phyloP scores from a whole-genome alignment of 371 early-diverging fungal genomes.

The Coemansia linderi region DNA sequence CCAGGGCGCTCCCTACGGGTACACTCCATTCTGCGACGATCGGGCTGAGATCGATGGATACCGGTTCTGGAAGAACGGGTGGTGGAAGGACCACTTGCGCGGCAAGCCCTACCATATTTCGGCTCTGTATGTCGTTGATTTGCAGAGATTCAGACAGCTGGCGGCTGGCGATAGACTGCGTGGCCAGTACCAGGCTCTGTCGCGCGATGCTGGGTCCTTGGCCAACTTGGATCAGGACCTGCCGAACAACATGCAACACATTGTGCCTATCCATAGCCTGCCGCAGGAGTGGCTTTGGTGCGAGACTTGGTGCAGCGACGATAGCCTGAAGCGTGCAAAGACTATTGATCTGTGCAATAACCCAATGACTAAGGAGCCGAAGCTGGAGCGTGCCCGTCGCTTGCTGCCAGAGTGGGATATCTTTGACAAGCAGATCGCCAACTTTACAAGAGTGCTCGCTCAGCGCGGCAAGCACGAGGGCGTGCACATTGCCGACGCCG shows the following conservation, averaged over 20 bases:
- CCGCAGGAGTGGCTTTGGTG: slow-evolving; percentile 97
- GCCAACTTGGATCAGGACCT: slow-evolving; percentile 96
- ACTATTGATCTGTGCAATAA: slow-evolving; percentile 98
- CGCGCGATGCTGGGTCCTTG: slow-evolving; percentile 83
- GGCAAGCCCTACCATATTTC: slow-evolving; percentile 95
- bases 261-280: slow-evolving; percentile 87
- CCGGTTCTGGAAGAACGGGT: slow-evolving; percentile 95
- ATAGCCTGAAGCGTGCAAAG: slow-evolving; percentile 77
- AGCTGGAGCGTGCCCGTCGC: slow-evolving; percentile 88
- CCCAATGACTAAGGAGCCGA: slow-evolving; percentile 95
- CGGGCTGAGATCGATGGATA: slow-evolving; percentile 94
- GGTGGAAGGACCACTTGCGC: slow-evolving; percentile 85
- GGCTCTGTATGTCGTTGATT: slow-evolving; percentile 92
- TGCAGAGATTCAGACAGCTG: slow-evolving; percentile 85
- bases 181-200: slow-evolving; percentile 88
- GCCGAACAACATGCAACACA: slow-evolving; percentile 92
- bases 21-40: slow-evolving; percentile 92
- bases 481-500: slow-evolving; percentile 43
- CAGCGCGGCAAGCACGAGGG: slow-evolving; percentile 41
- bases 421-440: slow-evolving; percentile 68
- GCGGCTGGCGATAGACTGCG: slow-evolving; percentile 93
- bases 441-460: slow-evolving; percentile 40
- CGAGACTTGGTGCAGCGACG: slow-evolving; percentile 96
- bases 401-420: slow-evolving; percentile 91
- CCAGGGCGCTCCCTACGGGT: slow-evolving; percentile 90